Evolutionary conservation across 208 protist species (phyloP).

Genomic region (Vickermania spadyakhi): DNA sequence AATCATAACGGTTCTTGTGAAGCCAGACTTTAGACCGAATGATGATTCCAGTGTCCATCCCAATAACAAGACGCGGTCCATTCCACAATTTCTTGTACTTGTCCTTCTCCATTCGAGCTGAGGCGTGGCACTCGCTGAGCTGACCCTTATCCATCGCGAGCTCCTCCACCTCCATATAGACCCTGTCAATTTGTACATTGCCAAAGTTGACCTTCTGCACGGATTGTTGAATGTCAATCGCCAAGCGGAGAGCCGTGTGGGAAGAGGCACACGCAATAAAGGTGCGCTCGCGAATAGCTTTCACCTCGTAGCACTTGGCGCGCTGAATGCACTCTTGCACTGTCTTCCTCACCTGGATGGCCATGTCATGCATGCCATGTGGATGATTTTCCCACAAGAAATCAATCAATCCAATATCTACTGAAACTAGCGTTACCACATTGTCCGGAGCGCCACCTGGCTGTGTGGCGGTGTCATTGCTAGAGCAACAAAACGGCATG

Average conservation of each 20-base stretch:
- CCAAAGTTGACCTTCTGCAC: background rate
- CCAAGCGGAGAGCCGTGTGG: background rate
- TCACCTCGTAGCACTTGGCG: background rate
- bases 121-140: background rate
- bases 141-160: background rate
- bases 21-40: background rate
- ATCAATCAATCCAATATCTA: background rate
- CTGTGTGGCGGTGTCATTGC: no score
- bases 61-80: background rate
- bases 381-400: background rate
- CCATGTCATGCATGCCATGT: background rate
- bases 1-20: background rate
- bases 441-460: background rate
- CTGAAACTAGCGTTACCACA: background rate
- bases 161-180: constrained; percentile 1
- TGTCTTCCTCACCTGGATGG: background rate
- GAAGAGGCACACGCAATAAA: background rate
- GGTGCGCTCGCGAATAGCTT: background rate
- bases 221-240: background rate
- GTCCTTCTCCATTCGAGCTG: background rate
- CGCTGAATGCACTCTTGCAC: background rate
- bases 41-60: background rate
- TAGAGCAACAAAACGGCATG: no score
- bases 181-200: background rate
- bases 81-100: background rate